Conservation (phyloP, 2,329 filamentous ascomycete species). For the Sclerotinia sclerotiorum region DNA sequence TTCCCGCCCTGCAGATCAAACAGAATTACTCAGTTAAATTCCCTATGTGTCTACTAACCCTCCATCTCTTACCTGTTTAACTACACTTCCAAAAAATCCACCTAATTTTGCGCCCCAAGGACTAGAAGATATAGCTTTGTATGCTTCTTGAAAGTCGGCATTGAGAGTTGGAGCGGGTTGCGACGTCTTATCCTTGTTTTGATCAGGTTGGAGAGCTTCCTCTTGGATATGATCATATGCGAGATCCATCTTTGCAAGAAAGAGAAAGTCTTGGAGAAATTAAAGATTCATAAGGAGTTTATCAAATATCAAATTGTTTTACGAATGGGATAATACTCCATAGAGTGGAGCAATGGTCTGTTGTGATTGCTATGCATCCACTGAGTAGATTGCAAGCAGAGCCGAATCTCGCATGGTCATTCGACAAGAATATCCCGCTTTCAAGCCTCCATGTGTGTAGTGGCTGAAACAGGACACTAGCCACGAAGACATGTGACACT, state of each 20-base stretch:
- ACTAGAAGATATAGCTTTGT: slow-evolving; percentile 87
- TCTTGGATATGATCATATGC: slow-evolving; percentile 97
- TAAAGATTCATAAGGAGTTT: slow-evolving; percentile 7
- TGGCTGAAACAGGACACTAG: background rate
- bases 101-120: slow-evolving; percentile 89
- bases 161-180: slow-evolving; percentile 63
- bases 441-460: slow-evolving; percentile 8
- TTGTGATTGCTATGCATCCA: background rate
- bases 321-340: background rate
- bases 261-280: background rate
- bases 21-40: slow-evolving; percentile 12
- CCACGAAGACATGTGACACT: slow-evolving; percentile 1
- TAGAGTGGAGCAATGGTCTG: slow-evolving; percentile 3
- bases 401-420: slow-evolving; percentile 2
- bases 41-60: background rate
- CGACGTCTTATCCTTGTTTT: slow-evolving; percentile 48
- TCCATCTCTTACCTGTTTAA: slow-evolving; percentile 70
- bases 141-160: slow-evolving; percentile 88
- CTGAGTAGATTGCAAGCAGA: background rate
- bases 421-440: background rate
- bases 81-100: slow-evolving; percentile 85
- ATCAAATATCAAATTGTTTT: background rate
- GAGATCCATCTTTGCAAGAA: slow-evolving; percentile 69
- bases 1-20: slow-evolving; percentile 61
- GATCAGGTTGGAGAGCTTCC: slow-evolving; percentile 62